Evolutionary conservation across 805 yeast species (phyloP).

Genomic region (Kluyveromyces aestuarii): DNA sequence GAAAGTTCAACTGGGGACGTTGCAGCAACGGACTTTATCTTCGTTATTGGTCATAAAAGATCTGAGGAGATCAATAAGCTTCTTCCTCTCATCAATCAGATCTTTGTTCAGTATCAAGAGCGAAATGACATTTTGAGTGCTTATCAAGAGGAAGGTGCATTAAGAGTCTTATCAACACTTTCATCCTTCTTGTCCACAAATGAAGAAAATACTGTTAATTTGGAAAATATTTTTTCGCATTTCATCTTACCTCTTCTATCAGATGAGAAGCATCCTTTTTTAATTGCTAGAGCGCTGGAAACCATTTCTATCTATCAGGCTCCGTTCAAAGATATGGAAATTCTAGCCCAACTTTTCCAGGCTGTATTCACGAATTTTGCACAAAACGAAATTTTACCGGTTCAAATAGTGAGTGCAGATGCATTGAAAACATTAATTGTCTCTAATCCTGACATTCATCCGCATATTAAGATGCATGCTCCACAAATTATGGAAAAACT

Average conservation of each 20-base stretch:
- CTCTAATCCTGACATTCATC: constrained; percentile 54
- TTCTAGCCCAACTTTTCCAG: constrained; percentile 33
- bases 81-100: constrained; percentile 46
- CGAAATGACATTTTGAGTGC: constrained; percentile 34
- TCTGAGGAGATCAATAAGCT: constrained; percentile 46
- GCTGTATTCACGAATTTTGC: constrained; percentile 33
- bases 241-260: constrained; percentile 57
- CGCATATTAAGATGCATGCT: constrained; percentile 61
- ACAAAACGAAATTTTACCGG: constrained; percentile 48
- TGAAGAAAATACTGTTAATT: constrained; percentile 40
- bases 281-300: constrained; percentile 66
- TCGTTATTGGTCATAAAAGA: constrained; percentile 48
- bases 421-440: constrained; percentile 73
- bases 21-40: constrained; percentile 71
- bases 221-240: constrained; percentile 56
- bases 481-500: constrained; percentile 76
- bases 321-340: constrained; percentile 29
- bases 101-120: constrained; percentile 31
- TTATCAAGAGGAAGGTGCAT: constrained; percentile 70
- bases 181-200: constrained; percentile 32
- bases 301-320: constrained; percentile 36
- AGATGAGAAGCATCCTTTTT: constrained; percentile 45
- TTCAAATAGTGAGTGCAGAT: constrained; percentile 79
- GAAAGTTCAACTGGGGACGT: constrained; percentile 65
- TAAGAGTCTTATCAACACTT: constrained; percentile 70